Conservation (phyloP, 768 basidiomycete species). For the Phaffia tasmanica region DNA sequence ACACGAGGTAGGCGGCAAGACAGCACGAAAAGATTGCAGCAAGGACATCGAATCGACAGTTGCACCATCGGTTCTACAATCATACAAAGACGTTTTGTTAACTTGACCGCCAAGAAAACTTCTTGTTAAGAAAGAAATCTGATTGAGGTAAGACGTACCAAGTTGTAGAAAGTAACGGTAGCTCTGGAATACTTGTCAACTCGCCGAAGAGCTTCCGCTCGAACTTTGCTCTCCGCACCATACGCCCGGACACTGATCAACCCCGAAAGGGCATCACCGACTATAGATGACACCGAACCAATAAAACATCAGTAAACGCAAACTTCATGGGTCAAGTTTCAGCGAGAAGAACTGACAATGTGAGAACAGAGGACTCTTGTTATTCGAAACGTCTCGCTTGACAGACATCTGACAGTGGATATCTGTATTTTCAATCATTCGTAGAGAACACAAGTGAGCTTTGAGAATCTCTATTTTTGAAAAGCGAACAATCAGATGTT, state of each 20-base stretch:
- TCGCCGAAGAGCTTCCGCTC: conserved; percentile 43
- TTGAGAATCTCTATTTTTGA: too few relatives aligned
- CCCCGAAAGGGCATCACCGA: conserved; percentile 52
- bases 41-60: conserved; percentile 50
- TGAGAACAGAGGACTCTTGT: conserved; percentile 45
- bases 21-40: conserved; percentile 49
- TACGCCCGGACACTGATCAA: conserved; percentile 55
- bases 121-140: background rate
- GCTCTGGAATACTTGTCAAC: conserved; percentile 46
- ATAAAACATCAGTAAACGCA: background rate
- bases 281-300: background rate
- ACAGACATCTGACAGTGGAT: conserved; percentile 50
- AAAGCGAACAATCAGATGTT: background rate
- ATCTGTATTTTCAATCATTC: conserved; percentile 28
- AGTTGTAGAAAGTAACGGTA: conserved; percentile 40
- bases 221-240: conserved; percentile 44
- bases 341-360: conserved; percentile 32
- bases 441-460: background rate
- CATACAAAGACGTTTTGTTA: background rate
- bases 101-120: too few relatives aligned
- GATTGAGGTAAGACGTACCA: conserved; percentile 30
- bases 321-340: too few relatives aligned
- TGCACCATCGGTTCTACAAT: conserved; percentile 41
- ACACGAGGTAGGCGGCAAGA: conserved; percentile 51
- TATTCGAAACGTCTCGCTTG: conserved; percentile 48